Percentiles rank a stretch among this genome's conserved stretches.
Evolutionary conservation across 179 eudicot genomes (phyloP).

Genomic region (Amaranthus tricolor): DNA sequence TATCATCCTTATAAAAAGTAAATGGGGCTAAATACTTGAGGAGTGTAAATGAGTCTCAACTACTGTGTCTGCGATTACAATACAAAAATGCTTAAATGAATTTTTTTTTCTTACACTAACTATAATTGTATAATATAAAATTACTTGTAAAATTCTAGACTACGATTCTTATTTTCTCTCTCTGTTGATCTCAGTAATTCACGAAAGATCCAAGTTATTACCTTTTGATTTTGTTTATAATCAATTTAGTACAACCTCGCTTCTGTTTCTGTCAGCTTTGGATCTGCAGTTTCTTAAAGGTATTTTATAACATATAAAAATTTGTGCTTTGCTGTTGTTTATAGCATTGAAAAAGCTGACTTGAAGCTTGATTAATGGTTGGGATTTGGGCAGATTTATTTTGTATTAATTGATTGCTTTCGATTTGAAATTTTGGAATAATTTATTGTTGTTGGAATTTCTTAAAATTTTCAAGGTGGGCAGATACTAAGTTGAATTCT

Average conservation of each 20-base stretch:
- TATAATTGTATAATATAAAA: too few species aligned
- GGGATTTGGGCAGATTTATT: slow-evolving; percentile 19
- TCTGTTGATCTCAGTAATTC: not conserved
- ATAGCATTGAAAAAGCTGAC: not conserved
- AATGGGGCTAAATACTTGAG: too few species aligned
- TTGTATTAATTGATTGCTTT: slow-evolving; percentile 10
- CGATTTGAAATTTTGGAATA: not conserved
- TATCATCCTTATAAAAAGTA: too few species aligned
- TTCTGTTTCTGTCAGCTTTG: slow-evolving; percentile 23
- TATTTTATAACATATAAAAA: slow-evolving; percentile 6
- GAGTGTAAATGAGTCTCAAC: too few species aligned
- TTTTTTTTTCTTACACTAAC: too few species aligned
- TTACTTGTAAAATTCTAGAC: slow-evolving; percentile 16
- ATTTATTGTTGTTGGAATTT: slow-evolving; percentile 5
- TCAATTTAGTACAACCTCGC: slow-evolving; percentile 14
- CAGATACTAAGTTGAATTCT: not conserved
- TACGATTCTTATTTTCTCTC: slow-evolving; percentile 3
- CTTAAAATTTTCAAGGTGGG: slow-evolving; percentile 10
- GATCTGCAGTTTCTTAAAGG: slow-evolving; percentile 33
- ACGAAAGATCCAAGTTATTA: slow-evolving; percentile 19
- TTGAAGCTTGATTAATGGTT: slow-evolving; percentile 11
- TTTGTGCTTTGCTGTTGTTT: not conserved
- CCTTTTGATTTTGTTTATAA: not conserved
- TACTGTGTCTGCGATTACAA: too few species aligned
- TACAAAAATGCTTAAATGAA: too few species aligned